phyloP scores from a whole-genome alignment of 2,329 filamentous ascomycete species.

The Rhexocercosporidium sp. region DNA sequence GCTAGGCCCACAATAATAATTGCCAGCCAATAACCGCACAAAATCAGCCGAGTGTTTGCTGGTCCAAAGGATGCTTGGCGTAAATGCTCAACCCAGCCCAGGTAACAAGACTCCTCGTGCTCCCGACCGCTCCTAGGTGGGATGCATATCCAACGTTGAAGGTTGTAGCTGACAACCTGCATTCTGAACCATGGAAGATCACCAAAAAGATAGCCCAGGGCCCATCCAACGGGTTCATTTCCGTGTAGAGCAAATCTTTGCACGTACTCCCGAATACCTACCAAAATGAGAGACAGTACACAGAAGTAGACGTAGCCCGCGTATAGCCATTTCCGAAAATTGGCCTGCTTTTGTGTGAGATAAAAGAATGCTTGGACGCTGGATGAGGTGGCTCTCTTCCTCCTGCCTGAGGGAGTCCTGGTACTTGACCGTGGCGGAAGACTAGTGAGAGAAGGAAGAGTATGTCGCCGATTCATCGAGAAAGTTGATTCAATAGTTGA shows the following conservation, averaged over 20 bases:
- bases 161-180: slow-evolving; percentile 68
- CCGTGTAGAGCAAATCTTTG: slow-evolving; percentile 68
- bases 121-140: slow-evolving; percentile 52
- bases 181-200: slow-evolving; percentile 75
- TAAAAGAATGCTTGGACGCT: slow-evolving; percentile 76
- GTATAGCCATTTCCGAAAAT: slow-evolving; percentile 80
- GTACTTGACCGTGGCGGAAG: slow-evolving; percentile 42
- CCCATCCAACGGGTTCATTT: slow-evolving; percentile 90
- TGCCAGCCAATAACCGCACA: slow-evolving; percentile 74
- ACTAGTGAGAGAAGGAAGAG: slow-evolving; percentile 52
- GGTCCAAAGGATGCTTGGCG: slow-evolving; percentile 70
- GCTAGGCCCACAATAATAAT: slow-evolving; percentile 75
- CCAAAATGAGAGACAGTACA: slow-evolving; percentile 68
- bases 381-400: slow-evolving; percentile 67
- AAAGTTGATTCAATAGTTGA: slow-evolving; percentile 45
- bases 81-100: slow-evolving; percentile 69
- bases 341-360: slow-evolving; percentile 79
- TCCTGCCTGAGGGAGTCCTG: slow-evolving; percentile 65
- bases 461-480: slow-evolving; percentile 50
- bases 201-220: slow-evolving; percentile 85
- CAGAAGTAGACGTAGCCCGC: slow-evolving; percentile 77
- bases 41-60: slow-evolving; percentile 79
- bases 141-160: slow-evolving; percentile 78
- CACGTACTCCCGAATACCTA: slow-evolving; percentile 75
- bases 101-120: slow-evolving; percentile 48